Evolutionary conservation across 164 flowering plant genomes (phyloP).

Genomic region (Tetrastigma voinierianum): DNA sequence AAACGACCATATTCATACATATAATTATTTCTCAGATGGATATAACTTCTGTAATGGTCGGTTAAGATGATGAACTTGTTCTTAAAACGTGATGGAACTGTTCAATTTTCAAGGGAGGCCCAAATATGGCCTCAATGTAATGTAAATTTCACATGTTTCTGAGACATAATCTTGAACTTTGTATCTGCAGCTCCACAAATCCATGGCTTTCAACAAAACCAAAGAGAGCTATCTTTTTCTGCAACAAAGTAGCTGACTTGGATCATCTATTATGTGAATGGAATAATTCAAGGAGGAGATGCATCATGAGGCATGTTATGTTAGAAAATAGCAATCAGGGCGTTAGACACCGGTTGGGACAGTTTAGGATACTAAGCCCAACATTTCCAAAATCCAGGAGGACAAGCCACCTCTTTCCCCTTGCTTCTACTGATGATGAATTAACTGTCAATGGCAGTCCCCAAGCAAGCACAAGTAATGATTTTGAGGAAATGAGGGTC

Average conservation of each 20-base stretch:
- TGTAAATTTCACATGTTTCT: neutral
- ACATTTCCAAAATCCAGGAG: conserved; percentile 38
- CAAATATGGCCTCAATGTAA: neutral
- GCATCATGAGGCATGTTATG: conserved; percentile 25
- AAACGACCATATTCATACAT: too few species aligned
- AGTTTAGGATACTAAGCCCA: conserved; percentile 21
- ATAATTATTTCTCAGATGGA: too few species aligned
- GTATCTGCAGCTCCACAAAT: conserved; percentile 55
- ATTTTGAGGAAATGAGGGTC: conserved; percentile 63
- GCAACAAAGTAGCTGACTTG: conserved; percentile 29
- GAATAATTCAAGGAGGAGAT: conserved; percentile 42
- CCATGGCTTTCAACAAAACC: conserved; percentile 39
- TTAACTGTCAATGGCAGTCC: conserved; percentile 75
- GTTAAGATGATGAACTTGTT: too few species aligned
- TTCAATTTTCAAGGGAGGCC: neutral
- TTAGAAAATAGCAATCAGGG: conserved; percentile 20
- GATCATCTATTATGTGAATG: conserved; percentile 30
- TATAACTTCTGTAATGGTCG: too few species aligned
- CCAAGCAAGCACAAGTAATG: conserved; percentile 45
- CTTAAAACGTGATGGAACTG: neutral
- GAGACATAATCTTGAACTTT: conserved; percentile 4
- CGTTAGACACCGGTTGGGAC: conserved; percentile 21
- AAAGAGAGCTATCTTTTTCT: conserved; percentile 23
- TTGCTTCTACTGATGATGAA: conserved; percentile 81
- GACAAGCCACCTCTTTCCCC: conserved; percentile 20